Conservation (phyloP, 192 early-diverging fungal species). For the Linnemannia schmuckeri region DNA sequence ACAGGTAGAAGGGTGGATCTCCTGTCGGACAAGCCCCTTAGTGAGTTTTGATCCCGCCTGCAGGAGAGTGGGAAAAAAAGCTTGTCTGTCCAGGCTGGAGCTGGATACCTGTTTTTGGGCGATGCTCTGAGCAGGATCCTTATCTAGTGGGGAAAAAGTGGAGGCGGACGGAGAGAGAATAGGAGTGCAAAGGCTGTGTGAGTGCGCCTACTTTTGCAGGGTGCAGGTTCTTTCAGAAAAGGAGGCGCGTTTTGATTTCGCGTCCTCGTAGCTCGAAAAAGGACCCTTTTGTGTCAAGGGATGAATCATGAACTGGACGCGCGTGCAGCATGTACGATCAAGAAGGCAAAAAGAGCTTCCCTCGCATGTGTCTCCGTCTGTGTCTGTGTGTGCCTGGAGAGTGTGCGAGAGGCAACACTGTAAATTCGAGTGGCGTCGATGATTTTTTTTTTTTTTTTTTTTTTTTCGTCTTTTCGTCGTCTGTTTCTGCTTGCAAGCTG, state of each 20-base stretch:
- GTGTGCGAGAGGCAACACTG: background rate
- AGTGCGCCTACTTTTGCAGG: no score
- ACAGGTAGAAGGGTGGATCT: background rate
- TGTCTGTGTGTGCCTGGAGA: background rate
- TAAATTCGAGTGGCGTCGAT: no score
- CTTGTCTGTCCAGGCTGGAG: background rate
- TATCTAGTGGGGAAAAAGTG: background rate
- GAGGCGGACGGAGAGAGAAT: background rate
- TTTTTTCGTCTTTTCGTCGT: background rate
- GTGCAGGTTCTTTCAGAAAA: no score
- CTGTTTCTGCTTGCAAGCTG: background rate
- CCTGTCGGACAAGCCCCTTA: background rate
- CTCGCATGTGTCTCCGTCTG: background rate
- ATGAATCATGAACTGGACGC: background rate
- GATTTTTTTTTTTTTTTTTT: slow-evolving; percentile 8
- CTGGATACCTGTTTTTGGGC: background rate
- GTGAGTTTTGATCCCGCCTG: background rate
- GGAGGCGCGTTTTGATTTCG: no score
- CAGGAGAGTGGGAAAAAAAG: background rate
- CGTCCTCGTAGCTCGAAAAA: background rate
- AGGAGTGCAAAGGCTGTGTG: no score
- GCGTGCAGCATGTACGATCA: background rate
- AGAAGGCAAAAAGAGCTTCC: background rate
- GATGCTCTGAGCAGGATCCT: background rate
- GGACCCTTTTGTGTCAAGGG: background rate